Conservation (phyloP, 495 filamentous ascomycete genomes). For the Aspergillus carlsbadensis region DNA sequence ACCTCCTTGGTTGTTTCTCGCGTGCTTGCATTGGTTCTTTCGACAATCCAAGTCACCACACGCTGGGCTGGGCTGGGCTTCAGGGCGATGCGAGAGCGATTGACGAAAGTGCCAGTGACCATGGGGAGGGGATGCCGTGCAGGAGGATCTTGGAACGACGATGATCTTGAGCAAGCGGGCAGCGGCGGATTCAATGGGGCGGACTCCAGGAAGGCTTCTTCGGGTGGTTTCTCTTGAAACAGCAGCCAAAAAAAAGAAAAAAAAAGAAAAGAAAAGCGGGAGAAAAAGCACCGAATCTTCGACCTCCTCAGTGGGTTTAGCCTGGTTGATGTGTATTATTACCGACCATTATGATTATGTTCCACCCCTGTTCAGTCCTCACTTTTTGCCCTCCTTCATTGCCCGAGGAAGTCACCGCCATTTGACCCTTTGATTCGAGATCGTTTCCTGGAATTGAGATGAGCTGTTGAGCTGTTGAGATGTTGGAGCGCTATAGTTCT, state of each 20-base stretch:
- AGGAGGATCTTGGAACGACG: not conserved
- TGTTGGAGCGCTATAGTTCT: too few species aligned
- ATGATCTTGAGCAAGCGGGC: not conserved
- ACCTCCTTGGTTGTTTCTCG: conserved; percentile 24
- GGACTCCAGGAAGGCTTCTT: not conserved
- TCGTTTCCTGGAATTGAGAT: too few species aligned
- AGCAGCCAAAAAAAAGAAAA: not conserved
- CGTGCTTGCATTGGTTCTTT: conserved; percentile 25
- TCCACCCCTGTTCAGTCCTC: not conserved
- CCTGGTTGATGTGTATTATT: conserved; percentile 5
- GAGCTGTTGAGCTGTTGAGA: too few species aligned
- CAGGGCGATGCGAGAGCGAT: too few species aligned
- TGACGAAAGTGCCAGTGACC: not conserved
- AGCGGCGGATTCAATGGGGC: not conserved
- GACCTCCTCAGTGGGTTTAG: not conserved
- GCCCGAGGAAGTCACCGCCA: conserved; percentile 19
- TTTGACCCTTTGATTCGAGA: not conserved
- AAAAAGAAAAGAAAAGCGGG: not conserved
- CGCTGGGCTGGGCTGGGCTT: too few species aligned
- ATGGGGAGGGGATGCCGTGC: not conserved
- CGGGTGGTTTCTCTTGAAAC: not conserved
- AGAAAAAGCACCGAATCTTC: not conserved
- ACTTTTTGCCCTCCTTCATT: not conserved
- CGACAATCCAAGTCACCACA: not conserved
- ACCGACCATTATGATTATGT: not conserved